phyloP scores from a whole-genome alignment of 2,329 filamentous ascomycete genomes.

The Cytospora leucostoma region DNA sequence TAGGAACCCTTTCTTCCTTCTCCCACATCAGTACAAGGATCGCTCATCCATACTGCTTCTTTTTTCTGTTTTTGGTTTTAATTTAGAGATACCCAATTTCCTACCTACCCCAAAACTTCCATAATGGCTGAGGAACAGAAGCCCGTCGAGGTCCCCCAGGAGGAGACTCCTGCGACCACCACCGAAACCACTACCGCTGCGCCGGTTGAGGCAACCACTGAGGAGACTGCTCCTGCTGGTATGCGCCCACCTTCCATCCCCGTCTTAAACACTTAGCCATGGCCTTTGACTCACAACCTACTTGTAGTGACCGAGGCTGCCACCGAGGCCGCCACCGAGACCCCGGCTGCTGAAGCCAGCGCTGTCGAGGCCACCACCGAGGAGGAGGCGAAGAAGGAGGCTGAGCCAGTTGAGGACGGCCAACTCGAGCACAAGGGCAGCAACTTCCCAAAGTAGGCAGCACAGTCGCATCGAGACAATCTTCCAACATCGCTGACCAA shows the following conservation, averaged over 20 bases:
- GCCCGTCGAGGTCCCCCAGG: slow-evolving; percentile 61
- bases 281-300: not conserved
- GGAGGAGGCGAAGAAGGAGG: slow-evolving; percentile 48
- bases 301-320: slow-evolving; percentile 34
- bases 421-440: slow-evolving; percentile 88
- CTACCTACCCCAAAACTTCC: slow-evolving; percentile 36
- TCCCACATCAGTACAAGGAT: slow-evolving; percentile 5
- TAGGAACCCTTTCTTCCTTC: slow-evolving; percentile 1
- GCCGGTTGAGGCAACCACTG: slow-evolving; percentile 27
- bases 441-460: slow-evolving; percentile 78
- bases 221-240: slow-evolving; percentile 27
- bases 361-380: slow-evolving; percentile 37
- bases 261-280: not conserved
- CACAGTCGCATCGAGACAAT: not conserved
- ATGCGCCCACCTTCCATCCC: slow-evolving; percentile 8
- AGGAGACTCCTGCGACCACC: slow-evolving; percentile 45
- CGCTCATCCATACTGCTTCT: slow-evolving; percentile 12
- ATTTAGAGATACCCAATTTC: slow-evolving; percentile 54
- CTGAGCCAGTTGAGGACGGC: slow-evolving; percentile 70
- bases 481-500: slow-evolving; percentile 31
- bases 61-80: slow-evolving; percentile 28
- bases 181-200: slow-evolving; percentile 28
- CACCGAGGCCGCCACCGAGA: slow-evolving; percentile 41
- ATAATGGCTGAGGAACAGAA: slow-evolving; percentile 76
- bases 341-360: slow-evolving; percentile 40